These are phyloP conservation scores for Entophlyctis luteolus DNA, from an alignment of 192 early-diverging fungal genomes.

Conservation along the genomic window DNA sequence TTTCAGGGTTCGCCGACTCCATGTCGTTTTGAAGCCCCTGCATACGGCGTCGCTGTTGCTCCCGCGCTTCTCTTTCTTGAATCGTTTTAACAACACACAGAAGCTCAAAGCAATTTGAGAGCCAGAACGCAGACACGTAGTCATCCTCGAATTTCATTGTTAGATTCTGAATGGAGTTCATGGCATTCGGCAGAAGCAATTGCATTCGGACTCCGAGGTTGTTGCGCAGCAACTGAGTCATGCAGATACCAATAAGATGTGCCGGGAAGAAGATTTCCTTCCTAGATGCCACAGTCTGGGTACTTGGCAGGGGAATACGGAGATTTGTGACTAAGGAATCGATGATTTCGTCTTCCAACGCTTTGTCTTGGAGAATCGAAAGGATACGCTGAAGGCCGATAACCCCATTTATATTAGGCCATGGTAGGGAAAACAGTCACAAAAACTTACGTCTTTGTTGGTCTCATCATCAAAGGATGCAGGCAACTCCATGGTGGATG, in stretches of 20 bases:
- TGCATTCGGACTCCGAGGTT: slow-evolving; percentile 80
- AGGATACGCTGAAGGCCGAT: slow-evolving; percentile 31
- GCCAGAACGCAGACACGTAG: slow-evolving; percentile 90
- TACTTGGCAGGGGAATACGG: slow-evolving; percentile 81
- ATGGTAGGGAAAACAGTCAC: neutral
- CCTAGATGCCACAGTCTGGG: slow-evolving; percentile 67
- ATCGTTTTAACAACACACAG: slow-evolving; percentile 80
- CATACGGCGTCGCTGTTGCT: slow-evolving; percentile 50
- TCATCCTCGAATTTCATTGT: slow-evolving; percentile 73
- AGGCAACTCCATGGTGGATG: slow-evolving; percentile 14
- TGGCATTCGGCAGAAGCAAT: slow-evolving; percentile 78
- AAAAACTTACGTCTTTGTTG: slow-evolving; percentile 4
- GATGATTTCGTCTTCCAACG: slow-evolving; percentile 73
- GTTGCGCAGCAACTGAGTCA: slow-evolving; percentile 82
- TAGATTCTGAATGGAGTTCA: slow-evolving; percentile 57
- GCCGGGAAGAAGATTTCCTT: slow-evolving; percentile 95
- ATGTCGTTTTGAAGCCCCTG: slow-evolving; percentile 16
- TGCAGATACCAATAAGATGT: slow-evolving; percentile 80
- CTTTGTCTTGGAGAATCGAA: slow-evolving; percentile 48
- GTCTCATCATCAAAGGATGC: slow-evolving; percentile 1
- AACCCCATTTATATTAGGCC: neutral
- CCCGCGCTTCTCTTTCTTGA: slow-evolving; percentile 45
- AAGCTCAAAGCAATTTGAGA: slow-evolving; percentile 94
- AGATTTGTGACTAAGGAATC: slow-evolving; percentile 84
- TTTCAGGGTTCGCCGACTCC: slow-evolving; percentile 54